Percentiles rank a stretch among this genome's conserved stretches.
These are phyloP conservation scores for Aspergillus felis DNA, from an alignment of 2,329 filamentous ascomycete species.

Conservation along the genomic window DNA sequence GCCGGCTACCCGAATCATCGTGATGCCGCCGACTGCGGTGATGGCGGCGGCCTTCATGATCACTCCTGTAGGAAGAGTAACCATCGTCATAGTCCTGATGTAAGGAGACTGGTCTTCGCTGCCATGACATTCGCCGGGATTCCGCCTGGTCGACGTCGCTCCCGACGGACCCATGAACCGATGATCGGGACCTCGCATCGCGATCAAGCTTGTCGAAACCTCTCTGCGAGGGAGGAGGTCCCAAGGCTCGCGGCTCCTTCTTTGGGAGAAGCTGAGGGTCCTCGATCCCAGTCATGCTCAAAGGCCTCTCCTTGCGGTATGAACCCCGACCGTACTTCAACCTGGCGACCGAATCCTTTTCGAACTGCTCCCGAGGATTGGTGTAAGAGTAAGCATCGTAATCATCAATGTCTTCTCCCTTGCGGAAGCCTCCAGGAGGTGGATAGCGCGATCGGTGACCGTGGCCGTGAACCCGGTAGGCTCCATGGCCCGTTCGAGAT, in stretches of 20 bases:
- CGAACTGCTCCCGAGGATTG: constrained; percentile 44
- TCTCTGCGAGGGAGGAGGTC: constrained; percentile 37
- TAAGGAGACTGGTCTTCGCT: constrained; percentile 42
- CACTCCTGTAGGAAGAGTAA: constrained; percentile 40
- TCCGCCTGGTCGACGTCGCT: constrained; percentile 36
- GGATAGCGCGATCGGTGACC: constrained; percentile 25
- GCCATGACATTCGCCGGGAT: constrained; percentile 34
- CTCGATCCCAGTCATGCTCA: constrained; percentile 39
- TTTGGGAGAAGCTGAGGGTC: constrained; percentile 24
- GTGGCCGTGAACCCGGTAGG: constrained; percentile 24
- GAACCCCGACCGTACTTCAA: constrained; percentile 26
- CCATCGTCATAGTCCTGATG: constrained; percentile 47
- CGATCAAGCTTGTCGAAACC: constrained; percentile 36
- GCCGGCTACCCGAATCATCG: constrained; percentile 14
- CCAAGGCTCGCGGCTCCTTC: constrained; percentile 27
- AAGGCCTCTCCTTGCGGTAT: constrained; percentile 29
- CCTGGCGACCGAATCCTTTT: constrained; percentile 41
- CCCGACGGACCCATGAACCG: constrained; percentile 18
- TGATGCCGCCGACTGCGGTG: constrained; percentile 32
- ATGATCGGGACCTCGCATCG: constrained; percentile 22
- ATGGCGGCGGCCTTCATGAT: constrained; percentile 43
- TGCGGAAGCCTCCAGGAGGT: constrained; percentile 24
- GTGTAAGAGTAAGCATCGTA: constrained; percentile 47
- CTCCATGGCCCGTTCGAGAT: constrained; percentile 18
- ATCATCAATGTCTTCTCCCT: constrained; percentile 38